Conservation (phyloP, 768 basidiomycete genomes). For the Tulasnella sp. region DNA sequence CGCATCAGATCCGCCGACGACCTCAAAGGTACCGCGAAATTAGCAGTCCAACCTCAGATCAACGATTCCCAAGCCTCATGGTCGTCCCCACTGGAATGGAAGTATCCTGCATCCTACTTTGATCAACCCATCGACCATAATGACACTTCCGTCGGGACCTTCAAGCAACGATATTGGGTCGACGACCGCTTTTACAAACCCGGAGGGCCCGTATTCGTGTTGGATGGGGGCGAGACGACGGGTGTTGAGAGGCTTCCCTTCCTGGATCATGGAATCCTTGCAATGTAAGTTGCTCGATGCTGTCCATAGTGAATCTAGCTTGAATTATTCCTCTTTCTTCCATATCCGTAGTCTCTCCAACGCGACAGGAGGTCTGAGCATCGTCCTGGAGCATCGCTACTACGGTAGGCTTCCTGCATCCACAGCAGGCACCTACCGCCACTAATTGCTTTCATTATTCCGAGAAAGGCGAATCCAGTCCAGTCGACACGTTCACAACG, state of each 20-base stretch:
- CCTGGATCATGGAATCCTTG: constrained; percentile 77
- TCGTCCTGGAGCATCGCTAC: constrained; percentile 90
- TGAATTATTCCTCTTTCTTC: not conserved
- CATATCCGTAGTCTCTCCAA: constrained; percentile 63
- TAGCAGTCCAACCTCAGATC: constrained; percentile 1
- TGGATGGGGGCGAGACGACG: constrained; percentile 92
- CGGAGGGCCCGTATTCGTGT: constrained; percentile 79
- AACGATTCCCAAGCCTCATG: constrained; percentile 2
- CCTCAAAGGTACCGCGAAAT: not conserved
- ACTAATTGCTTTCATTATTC: not conserved
- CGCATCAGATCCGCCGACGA: not conserved
- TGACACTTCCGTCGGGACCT: constrained; percentile 55
- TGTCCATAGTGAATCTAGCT: not conserved
- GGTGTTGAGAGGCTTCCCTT: constrained; percentile 56
- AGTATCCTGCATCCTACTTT: constrained; percentile 52
- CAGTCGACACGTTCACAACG: constrained; percentile 72
- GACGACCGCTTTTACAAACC: constrained; percentile 72
- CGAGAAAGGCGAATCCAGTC: constrained; percentile 62
- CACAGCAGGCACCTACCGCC: not conserved
- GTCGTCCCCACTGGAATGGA: not conserved
- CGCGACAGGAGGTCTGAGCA: constrained; percentile 80
- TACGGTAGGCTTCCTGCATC: constrained; percentile 55
- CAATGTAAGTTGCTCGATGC: not conserved
- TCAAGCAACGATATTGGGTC: constrained; percentile 89
- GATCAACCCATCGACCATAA: constrained; percentile 85